These are phyloP conservation scores for Colletotrichum sp. DNA, from an alignment of 2,329 filamentous ascomycete genomes.

Conservation along the genomic window DNA sequence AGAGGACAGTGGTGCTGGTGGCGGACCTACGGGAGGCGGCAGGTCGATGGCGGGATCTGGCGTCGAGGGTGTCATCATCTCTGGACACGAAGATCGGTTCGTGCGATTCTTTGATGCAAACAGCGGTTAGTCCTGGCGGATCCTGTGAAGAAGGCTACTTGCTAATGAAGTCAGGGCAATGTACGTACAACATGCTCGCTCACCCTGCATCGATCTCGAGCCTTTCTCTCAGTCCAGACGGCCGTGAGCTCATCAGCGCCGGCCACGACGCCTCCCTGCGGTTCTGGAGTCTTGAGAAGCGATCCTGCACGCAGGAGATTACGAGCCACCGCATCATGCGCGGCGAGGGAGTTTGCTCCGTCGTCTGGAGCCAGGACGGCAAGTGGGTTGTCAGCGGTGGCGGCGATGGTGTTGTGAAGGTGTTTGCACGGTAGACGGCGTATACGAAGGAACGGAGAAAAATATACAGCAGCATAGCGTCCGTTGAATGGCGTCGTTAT, in stretches of 20 bases:
- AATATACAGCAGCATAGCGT: slow-evolving; percentile 17
- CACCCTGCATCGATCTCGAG: slow-evolving; percentile 93
- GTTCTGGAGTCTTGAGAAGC: slow-evolving; percentile 97
- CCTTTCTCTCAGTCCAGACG: slow-evolving; percentile 90
- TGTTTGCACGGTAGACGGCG: slow-evolving; percentile 66
- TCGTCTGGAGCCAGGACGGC: slow-evolving; percentile 95
- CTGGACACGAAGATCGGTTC: slow-evolving; percentile 94
- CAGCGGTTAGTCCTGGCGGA: slow-evolving; percentile 73
- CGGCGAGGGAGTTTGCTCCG: slow-evolving; percentile 91
- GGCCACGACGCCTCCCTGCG: slow-evolving; percentile 94
- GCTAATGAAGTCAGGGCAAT: slow-evolving; percentile 74
- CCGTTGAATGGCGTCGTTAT: slow-evolving; percentile 3
- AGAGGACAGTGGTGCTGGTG: slow-evolving; percentile 71
- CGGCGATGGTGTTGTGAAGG: slow-evolving; percentile 95
- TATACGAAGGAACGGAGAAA: neutral
- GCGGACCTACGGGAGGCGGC: slow-evolving; percentile 79
- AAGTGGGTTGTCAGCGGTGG: slow-evolving; percentile 94
- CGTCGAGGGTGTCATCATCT: slow-evolving; percentile 93
- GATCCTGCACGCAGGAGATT: slow-evolving; percentile 93
- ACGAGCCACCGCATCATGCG: slow-evolving; percentile 93
- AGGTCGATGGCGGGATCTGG: slow-evolving; percentile 72
- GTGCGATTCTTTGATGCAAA: slow-evolving; percentile 99
- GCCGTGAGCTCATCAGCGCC: slow-evolving; percentile 91
- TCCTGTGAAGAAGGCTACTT: neutral
- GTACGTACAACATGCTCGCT: slow-evolving; percentile 98